Evolutionary conservation across 768 basidiomycete species (phyloP).

Genomic region (Mrakia gelida): DNA sequence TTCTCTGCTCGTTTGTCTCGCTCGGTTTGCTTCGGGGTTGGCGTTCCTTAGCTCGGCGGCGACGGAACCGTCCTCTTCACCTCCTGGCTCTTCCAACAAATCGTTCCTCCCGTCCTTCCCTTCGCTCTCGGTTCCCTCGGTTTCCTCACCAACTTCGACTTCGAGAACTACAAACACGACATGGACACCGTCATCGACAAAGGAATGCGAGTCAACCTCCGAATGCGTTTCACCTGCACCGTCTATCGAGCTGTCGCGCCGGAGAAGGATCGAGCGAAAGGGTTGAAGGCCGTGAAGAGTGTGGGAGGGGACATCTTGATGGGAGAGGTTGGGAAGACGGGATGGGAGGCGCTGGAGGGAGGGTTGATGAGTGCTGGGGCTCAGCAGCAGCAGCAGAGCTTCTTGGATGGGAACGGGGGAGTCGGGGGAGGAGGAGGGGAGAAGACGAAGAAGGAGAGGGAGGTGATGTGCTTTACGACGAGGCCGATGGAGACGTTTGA

Average conservation of each 20-base stretch:
- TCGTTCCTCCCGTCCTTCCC: slow-evolving; percentile 96
- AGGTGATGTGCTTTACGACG: slow-evolving; percentile 97
- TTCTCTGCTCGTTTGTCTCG: no score
- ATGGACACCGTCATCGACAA: slow-evolving; percentile 84
- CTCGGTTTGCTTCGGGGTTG: neutral
- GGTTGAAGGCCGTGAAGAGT: slow-evolving; percentile 76
- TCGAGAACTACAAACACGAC: slow-evolving; percentile 73
- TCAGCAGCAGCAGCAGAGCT: neutral
- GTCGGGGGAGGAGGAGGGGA: neutral
- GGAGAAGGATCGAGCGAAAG: slow-evolving; percentile 57
- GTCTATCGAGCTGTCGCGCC: slow-evolving; percentile 85
- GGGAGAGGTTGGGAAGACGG: slow-evolving; percentile 80
- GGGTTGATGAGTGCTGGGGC: slow-evolving; percentile 8
- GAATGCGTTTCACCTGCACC: slow-evolving; percentile 99
- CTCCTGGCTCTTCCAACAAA: slow-evolving; percentile 96
- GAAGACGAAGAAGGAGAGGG: slow-evolving; percentile 68
- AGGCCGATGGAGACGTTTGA: slow-evolving; percentile 89
- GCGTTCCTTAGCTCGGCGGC: slow-evolving; percentile 71
- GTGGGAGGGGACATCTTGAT: slow-evolving; percentile 95
- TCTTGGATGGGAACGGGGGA: neutral
- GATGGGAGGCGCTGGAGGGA: slow-evolving; percentile 94
- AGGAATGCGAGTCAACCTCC: slow-evolving; percentile 92
- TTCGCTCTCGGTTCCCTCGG: slow-evolving; percentile 96
- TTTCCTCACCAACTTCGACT: slow-evolving; percentile 95
- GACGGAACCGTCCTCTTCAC: slow-evolving; percentile 98